phyloP scores from a whole-genome alignment of 1,284 basidiomycete species.

The Chalciporus sp. region DNA sequence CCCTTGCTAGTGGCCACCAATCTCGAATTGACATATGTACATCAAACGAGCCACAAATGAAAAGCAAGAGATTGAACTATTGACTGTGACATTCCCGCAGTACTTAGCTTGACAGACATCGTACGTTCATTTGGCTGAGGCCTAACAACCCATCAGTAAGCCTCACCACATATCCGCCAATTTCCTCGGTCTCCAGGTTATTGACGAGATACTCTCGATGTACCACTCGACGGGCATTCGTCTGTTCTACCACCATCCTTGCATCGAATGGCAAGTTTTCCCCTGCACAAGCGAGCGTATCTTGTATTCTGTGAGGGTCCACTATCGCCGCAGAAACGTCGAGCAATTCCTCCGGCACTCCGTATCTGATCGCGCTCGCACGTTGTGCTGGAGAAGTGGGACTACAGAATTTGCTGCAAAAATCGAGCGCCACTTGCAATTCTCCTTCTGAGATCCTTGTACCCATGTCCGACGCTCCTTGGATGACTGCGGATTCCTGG shows the following conservation, averaged over 20 bases:
- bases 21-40: too few relatives aligned
- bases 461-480: conserved; percentile 75
- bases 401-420: conserved; percentile 58
- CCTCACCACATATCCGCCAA: conserved; percentile 50
- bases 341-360: conserved; percentile 39
- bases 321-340: conserved; percentile 50
- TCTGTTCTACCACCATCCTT: conserved; percentile 51
- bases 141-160: conserved; percentile 52
- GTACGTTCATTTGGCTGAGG: conserved; percentile 22
- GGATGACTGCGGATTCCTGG: conserved; percentile 54
- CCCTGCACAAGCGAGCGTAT: conserved; percentile 15
- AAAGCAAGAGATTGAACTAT: too few relatives aligned
- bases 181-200: conserved; percentile 54
- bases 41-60: too few relatives aligned
- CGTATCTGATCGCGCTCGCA: conserved; percentile 17
- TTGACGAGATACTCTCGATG: conserved; percentile 55
- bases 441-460: conserved; percentile 67
- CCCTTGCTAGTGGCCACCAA: too few relatives aligned
- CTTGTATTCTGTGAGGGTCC: conserved; percentile 45
- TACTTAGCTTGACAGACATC: too few relatives aligned
- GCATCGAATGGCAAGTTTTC: conserved; percentile 25
- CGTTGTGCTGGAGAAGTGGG: conserved; percentile 59
- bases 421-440: conserved; percentile 63
- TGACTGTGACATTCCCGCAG: too few relatives aligned
- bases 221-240: conserved; percentile 53